Evolutionary conservation across 176 grass and related monocot genomes (phyloP), one percentile per base, ranked within the genome.

Genomic region (Dendrocalamus sinicus): DNA sequence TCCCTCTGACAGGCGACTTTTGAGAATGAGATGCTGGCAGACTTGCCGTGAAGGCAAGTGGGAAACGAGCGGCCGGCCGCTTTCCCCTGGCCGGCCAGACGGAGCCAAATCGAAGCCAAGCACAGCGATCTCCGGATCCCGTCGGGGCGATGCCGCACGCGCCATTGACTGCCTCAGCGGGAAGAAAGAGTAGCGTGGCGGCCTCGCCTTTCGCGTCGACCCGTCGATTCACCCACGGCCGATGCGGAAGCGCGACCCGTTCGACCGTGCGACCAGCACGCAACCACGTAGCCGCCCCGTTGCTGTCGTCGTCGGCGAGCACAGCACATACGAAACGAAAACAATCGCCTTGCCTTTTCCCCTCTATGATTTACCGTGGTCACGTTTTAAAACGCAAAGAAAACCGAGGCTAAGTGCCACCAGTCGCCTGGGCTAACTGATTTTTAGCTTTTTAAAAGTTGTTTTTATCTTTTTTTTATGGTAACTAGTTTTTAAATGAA

Each of bases 271-370:
- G 88, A 48, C 65, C 23, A 52, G 19, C 79, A 83, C 57, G 89
- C 84, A 28, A 43, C 84, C 89, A 90, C 84, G 89, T 90, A 47
- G 83, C 78, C 17, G 73, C n/a, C 53, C 66, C 2, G 7, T 11
- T 12, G 53, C 54, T 62, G 71, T 85, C 78, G 77, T 8, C 72
- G 54, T 82, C 65, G 37, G 10, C 46, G 0, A 12, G 13, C 79
- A 1, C 61, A 17, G 5, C 61, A 10, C 57, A 1, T 12, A 12
- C 1, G 63, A 35, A 8, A 16, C 2, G 28, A 32, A 13, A 16
- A 13, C 13, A 16, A 44, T 58, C 59, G 23, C 57, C 58, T 37
- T 7, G 30, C 12, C 35, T 24, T 10, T 44, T 30, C 7, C n/a
- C 76, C 9, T 3, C 23, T 26, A 39, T 44, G 5, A 43, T 60